Base-by-base conservation (phyloP, 108 stramenopile genomes). In the Pseudonitzschia multiseries region DNA sequence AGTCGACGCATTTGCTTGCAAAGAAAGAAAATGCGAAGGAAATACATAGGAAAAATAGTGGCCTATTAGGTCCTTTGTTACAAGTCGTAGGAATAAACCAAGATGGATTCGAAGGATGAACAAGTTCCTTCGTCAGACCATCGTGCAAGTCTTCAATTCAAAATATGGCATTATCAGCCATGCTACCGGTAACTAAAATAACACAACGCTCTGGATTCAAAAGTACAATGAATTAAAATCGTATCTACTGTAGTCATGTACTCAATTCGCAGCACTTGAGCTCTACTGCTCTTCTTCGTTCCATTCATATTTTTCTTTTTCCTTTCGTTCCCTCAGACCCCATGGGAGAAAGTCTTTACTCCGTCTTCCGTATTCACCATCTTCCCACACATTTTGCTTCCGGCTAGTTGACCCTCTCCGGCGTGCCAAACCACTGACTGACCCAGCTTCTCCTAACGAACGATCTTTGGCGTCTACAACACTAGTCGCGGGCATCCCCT, bases 401-500 rank as follows among this genome's bases (percentile, higher is more conserved):
- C 68, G 67, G 18, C 29, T 21, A 0, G 24, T 61, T 6, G 84
- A 75, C 32, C 85, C 80, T 46, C 80, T 75, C 31, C 86, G 42
- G 27, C 89, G 75, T 20, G 84, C 87, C 18, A 72, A 52, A 29
- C 85, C 83, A 71, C 85, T 88, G 17, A 86, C 72, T n/a, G 68
- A n/a, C 15, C 83, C 81, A n/a, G 64, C 79, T 26, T 68, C 76
- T 32, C 86, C 86, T 70, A 86, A 74, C 22, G 72, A 76, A 60
- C 89, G 73, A 53, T 88, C 86, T 56, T 88, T 87, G 0, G 67
- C 68, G 73, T 93, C 91, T 31, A 83, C 72, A 4, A 74, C 69
- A 74, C 89, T 90, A 6, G 85, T 81, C 21, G 89, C 92, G 21
- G 92, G 92, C 92, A 93, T 90, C 26, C 92, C 92, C 4, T 82